Evolutionary conservation across 2,329 filamentous ascomycete species (phyloP), one percentile per base, ranked within the genome.

Genomic region (Huntiella savannae): DNA sequence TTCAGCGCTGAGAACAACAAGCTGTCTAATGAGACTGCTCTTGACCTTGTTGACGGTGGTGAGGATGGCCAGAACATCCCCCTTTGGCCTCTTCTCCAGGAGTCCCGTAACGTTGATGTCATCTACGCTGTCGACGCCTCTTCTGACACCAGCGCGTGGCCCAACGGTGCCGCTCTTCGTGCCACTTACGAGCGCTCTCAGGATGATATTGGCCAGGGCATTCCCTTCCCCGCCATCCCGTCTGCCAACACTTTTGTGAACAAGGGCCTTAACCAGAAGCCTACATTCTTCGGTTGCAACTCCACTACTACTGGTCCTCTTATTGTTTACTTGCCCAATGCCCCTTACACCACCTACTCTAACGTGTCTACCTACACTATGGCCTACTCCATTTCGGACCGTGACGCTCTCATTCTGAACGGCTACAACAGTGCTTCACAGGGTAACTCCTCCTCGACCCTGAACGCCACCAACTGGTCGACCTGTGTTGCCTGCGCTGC

Each of bases 401-500:
- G 88, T 52, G 75, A 94, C 58, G 70, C 71, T 51, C 82, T 94
- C 57, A 85, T 98, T 56, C 61, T 73, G 53, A 96, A 98, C 62
- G 88, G 85, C 15, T 91, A 82, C 64, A 74, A 91, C 54, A 75
- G 79, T 13, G 87, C 74, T 2, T 95, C 87, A 0, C 79, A 81
- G 66, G 84, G 74, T 44, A 95, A 96, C 62, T 74, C 70, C 43
- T 87, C 84, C 0, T 58, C 78, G 3, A 80, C 92, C 58, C 54
- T 62, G 3, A 62, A 79, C 52, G 10, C 44, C 13, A 32, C 44
- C 11, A 13, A 28, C 16, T 98, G 91, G 88, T 69, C 80, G 0
- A 69, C 75, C 1, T 98, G 88, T 55, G 80, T 94, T 4, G 85
- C 79, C 16, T 98, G 91, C 61, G 91, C 88, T 4, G 77, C 93